phyloP scores from a whole-genome alignment of 1,284 basidiomycete species.

The Ceratobasidium theobromae region DNA sequence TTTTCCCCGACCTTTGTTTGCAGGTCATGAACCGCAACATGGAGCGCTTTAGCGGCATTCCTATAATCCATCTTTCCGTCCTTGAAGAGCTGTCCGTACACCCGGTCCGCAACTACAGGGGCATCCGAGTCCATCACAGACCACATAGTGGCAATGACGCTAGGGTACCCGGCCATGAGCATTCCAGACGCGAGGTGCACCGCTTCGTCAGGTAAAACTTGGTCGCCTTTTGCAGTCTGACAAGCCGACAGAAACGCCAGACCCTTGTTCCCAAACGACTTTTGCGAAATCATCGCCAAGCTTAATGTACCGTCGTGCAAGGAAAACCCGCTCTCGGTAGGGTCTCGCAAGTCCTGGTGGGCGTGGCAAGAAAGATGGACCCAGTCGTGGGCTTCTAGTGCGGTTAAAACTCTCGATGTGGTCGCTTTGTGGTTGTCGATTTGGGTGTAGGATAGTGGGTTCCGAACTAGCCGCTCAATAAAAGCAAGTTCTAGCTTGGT shows the following conservation, averaged over 20 bases:
- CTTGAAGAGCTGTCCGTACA: not conserved
- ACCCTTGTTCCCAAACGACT: not conserved
- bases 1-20: not conserved
- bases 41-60: not conserved
- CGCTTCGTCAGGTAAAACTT: slow-evolving; percentile 1
- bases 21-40: not conserved
- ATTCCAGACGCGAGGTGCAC: slow-evolving; percentile 15
- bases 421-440: slow-evolving; percentile 1
- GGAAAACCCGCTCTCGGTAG: slow-evolving; percentile 7
- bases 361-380: slow-evolving; percentile 27
- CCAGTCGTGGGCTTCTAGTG: not conserved
- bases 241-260: slow-evolving; percentile 24
- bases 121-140: slow-evolving; percentile 12
- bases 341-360: not conserved
- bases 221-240: slow-evolving; percentile 13
- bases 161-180: slow-evolving; percentile 4
- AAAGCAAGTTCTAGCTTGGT: not conserved
- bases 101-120: not conserved
- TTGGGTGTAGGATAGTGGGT: not conserved
- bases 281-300: no score
- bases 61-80: not conserved
- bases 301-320: not conserved
- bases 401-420: not conserved
- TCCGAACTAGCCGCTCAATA: not conserved
- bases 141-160: slow-evolving; percentile 18